Base-by-base conservation (phyloP, 768 basidiomycete genomes). In the Lactarius akahatsu region DNA sequence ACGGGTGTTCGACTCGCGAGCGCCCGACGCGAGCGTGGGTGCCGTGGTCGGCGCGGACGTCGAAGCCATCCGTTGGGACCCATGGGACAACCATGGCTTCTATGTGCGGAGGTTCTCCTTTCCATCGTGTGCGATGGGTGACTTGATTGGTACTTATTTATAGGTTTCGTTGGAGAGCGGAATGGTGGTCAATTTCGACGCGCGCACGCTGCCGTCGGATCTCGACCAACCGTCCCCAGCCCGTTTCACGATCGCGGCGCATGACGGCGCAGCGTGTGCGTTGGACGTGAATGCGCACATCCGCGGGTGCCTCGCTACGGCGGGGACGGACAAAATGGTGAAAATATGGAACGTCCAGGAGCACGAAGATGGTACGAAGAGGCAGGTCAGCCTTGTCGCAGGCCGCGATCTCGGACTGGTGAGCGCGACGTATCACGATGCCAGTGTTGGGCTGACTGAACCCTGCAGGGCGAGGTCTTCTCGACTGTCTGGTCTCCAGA, bases 131-230 rank as follows among this genome's bases (percentile, higher is more conserved):
- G 63, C 32, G 30, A 11, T 38, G 36, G 36, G 36, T 0, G 36
- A 38, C 36, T 38, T 38, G 4, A 38, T 38, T 1, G 36, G 36
- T 38, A 38, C 36, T 38, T 38, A 11, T 13, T 60, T 59, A 8
- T 62, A 97, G 94, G 94, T 97, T 30, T 91, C 95, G 0, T 82
- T 98, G 26, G 96, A 98, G 78, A 97, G 97, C 71, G 97, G 97
- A 18, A 80, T 94, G 6, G 91, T 99, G 18, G 81, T 98, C 69
- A 91, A 94, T 73, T 99, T 91, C 72, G 96, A 99, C 74, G 90
- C 88, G 4, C 87, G 96, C 66, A 88, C 89, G 9, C 80, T 97
- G 9, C 86, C 94, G 15, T 85, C 88, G 6, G 81, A 88, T 71
- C 77, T 88, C 23, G 80, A 82, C 63, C 74, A 77, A 8, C 84